Percentiles rank a stretch among this genome's conserved stretches.
phyloP scores from a whole-genome alignment of 805 yeast species.

The Saccharomycopsis babjevae region DNA sequence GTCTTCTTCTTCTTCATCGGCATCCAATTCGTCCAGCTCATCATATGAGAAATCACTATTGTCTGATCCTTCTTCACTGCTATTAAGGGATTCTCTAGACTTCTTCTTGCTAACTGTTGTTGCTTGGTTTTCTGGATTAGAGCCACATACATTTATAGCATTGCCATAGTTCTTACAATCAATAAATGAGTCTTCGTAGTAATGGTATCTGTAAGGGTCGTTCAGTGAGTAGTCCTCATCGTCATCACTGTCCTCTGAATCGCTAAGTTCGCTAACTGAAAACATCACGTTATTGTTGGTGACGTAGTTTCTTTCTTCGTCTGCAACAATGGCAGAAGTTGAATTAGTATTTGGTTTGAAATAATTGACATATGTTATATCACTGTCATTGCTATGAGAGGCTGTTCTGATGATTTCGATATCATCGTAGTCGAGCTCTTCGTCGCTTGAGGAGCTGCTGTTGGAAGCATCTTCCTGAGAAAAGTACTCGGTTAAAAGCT shows the following conservation, averaged over 20 bases:
- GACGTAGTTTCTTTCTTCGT: neutral
- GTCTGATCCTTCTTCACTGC: slow-evolving; percentile 12
- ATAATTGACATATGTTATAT: neutral
- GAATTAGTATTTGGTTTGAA: neutral
- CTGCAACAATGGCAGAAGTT: neutral
- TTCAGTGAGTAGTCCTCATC: neutral
- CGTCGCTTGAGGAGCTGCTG: neutral
- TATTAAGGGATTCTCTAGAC: slow-evolving; percentile 13
- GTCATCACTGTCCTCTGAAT: slow-evolving; percentile 5
- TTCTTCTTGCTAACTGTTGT: slow-evolving; percentile 5
- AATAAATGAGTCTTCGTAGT: neutral
- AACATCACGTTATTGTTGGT: neutral
- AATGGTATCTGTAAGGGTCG: neutral
- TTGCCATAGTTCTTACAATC: neutral
- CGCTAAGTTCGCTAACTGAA: slow-evolving; percentile 4
- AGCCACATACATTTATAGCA: neutral
- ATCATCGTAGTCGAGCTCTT: slow-evolving; percentile 1
- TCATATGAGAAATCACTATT: slow-evolving; percentile 18
- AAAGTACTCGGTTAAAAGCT: neutral
- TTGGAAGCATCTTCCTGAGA: neutral
- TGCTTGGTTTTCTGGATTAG: neutral
- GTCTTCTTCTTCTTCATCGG: slow-evolving; percentile 1
- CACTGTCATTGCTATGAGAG: neutral
- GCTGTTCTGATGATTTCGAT: slow-evolving; percentile 6
- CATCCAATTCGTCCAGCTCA: slow-evolving; percentile 1